Evolutionary conservation across 1,139 yeast genomes (phyloP), one percentile per base, ranked within the genome.

Genomic region (Suhomyces bribrorum): DNA sequence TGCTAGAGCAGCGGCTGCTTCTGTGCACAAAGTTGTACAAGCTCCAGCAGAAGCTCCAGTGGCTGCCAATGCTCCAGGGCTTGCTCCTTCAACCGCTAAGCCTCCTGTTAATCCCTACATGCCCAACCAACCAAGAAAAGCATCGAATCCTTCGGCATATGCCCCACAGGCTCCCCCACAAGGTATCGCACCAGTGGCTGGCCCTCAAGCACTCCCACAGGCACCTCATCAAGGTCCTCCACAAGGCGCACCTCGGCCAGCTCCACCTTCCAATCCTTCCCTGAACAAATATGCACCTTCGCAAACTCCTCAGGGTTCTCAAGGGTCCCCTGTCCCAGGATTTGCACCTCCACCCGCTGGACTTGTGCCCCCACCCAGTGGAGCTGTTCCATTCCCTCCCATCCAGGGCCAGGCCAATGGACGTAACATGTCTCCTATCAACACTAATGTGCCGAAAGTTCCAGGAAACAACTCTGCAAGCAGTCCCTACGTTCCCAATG

Each of bases 401-500:
- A 27, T 26, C n/a, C 14, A 22, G 12, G 29, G 26, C 7, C 41
- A 40, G 11, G 8, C 17, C 1, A 22, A 18, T 24, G 40, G 36
- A 5, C 32, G 36, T 17, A 36, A 32, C 17, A 32, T 44, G 12
- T 34, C 46, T 7, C 47, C 49, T 4, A 37, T 49, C 22, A 47
- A 47, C 31, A 49, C 52, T 9, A 48, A 47, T 32, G 44, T 48
- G 12, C 32, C 50, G 5, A 42, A 44, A 22, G 31, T 30, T 1
- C 44, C 37, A 17, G 51, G 50, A 8, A 34, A 50, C 4, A 52
- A 52, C 34, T 52, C 62, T 8, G 54, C 59, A 1, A 50, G 61
- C 2, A 69, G 75, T 44, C 75, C 76, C 2, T 72, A 72, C 46
- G 72, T 72, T 15, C 77, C 77, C 1, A 63, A 63, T 38, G 63